Evolutionary conservation across 305 asterid species (phyloP).

Genomic region (Fraxinus nigra): DNA sequence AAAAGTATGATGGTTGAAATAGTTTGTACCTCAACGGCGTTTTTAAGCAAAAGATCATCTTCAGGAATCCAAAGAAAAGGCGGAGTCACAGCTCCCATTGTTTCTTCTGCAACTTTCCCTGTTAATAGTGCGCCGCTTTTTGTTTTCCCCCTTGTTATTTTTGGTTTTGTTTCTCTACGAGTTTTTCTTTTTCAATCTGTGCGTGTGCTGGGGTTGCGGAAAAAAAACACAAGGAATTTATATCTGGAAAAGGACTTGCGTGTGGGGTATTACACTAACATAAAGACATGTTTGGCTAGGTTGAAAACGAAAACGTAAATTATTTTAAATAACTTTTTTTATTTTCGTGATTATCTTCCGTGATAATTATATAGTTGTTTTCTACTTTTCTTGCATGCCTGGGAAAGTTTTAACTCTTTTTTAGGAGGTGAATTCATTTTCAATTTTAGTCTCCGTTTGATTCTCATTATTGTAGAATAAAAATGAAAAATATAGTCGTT

Average conservation of each 20-base stretch:
- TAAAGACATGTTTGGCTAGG: neutral
- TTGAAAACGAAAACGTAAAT: neutral
- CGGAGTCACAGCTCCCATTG: slow-evolving; percentile 68
- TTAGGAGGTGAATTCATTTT: neutral
- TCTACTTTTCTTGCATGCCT: neutral
- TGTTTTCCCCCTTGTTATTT: neutral
- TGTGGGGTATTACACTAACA: neutral
- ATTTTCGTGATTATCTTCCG: neutral
- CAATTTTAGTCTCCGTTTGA: no score
- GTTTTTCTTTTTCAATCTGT: neutral
- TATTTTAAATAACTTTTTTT: neutral
- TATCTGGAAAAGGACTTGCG: neutral
- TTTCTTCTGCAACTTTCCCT: slow-evolving; percentile 23
- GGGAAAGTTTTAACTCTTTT: neutral
- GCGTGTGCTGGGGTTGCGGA: neutral
- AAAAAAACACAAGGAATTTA: neutral
- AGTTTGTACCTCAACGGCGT: slow-evolving; percentile 58
- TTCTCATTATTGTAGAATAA: no score
- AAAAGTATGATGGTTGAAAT: neutral
- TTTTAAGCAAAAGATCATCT: slow-evolving; percentile 67
- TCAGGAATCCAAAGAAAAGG: slow-evolving; percentile 57
- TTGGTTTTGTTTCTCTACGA: neutral
- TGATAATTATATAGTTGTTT: neutral
- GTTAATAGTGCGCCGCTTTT: slow-evolving; percentile 41
- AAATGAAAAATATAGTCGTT: no score